Evolutionary conservation across 2,329 filamentous ascomycete species (phyloP).

Genomic region (Cladosporium sp.): DNA sequence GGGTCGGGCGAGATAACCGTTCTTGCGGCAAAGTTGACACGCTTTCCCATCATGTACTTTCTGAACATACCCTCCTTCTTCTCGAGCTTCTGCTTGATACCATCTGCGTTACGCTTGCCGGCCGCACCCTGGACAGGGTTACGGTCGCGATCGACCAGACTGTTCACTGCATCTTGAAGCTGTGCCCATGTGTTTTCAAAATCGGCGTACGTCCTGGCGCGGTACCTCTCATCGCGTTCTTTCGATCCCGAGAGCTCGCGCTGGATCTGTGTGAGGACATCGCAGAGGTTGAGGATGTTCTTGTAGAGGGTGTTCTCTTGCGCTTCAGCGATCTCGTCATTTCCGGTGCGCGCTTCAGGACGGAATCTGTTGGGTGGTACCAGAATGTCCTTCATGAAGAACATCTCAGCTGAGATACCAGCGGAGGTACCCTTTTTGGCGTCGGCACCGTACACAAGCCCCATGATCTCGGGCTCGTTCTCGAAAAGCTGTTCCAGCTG

Average conservation of each 20-base stretch:
- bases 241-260: constrained; percentile 56
- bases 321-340: constrained; percentile 76
- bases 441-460: constrained; percentile 61
- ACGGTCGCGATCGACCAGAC: constrained; percentile 83
- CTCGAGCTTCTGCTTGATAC: constrained; percentile 95
- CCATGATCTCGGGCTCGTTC: constrained; percentile 76
- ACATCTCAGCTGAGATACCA: constrained; percentile 61
- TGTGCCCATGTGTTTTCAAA: constrained; percentile 76
- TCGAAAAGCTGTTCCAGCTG: constrained; percentile 74
- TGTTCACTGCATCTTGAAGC: constrained; percentile 84
- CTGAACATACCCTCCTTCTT: constrained; percentile 98
- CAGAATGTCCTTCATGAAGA: constrained; percentile 80
- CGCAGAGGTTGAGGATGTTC: constrained; percentile 69
- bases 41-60: constrained; percentile 99
- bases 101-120: constrained; percentile 74
- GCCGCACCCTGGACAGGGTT: constrained; percentile 75
- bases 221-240: constrained; percentile 36
- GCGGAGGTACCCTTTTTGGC: constrained; percentile 8
- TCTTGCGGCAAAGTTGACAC: constrained; percentile 95
- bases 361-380: constrained; percentile 90
- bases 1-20: constrained; percentile 98
- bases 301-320: constrained; percentile 86
- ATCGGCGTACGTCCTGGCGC: constrained; percentile 62
- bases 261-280: constrained; percentile 67
- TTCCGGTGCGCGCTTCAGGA: constrained; percentile 75